A percentile compares a stretch with the other conserved stretches of the same genome.
These are phyloP conservation scores for Clathrus columnatus DNA, from an alignment of 768 basidiomycete genomes.

Conservation along the genomic window DNA sequence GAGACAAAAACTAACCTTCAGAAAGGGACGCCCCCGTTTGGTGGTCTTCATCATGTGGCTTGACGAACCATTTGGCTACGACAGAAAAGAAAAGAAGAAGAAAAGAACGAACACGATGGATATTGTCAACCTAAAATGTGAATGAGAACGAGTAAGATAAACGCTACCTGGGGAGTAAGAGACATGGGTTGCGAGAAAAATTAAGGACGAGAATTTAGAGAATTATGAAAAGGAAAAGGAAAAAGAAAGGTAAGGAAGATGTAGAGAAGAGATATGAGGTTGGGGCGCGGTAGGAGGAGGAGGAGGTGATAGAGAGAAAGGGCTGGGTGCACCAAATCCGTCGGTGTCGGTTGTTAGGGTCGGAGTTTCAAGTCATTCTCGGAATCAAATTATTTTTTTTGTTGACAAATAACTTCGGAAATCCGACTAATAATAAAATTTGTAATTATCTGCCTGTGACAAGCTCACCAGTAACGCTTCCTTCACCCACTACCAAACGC, in stretches of 20 bases:
- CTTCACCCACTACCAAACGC: too few species aligned
- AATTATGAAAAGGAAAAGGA: background rate
- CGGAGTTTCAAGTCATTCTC: background rate
- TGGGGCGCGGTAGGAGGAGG: conserved; percentile 25
- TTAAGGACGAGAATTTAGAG: background rate
- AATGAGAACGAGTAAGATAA: background rate
- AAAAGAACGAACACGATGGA: background rate
- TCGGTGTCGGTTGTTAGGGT: conserved; percentile 7
- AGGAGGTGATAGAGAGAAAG: conserved; percentile 22
- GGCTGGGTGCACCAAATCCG: background rate
- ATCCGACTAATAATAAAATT: too few species aligned
- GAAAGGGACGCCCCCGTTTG: conserved; percentile 86
- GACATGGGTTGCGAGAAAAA: conserved; percentile 4
- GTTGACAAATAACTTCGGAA: conserved; percentile 5
- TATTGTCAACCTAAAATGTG: background rate
- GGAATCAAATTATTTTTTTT: conserved; percentile 5
- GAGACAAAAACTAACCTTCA: conserved; percentile 53
- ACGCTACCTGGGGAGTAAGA: background rate
- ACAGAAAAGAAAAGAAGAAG: conserved; percentile 20
- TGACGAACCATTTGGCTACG: conserved; percentile 44
- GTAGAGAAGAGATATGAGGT: conserved; percentile 14
- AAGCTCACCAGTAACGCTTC: too few species aligned
- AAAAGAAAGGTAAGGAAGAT: conserved; percentile 21
- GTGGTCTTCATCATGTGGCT: conserved; percentile 99
- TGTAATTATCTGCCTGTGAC: too few species aligned